A percentile compares a stretch with the other conserved stretches of the same genome.
phyloP scores from a whole-genome alignment of 164 flowering plant genomes.

The Berberis vulgaris region DNA sequence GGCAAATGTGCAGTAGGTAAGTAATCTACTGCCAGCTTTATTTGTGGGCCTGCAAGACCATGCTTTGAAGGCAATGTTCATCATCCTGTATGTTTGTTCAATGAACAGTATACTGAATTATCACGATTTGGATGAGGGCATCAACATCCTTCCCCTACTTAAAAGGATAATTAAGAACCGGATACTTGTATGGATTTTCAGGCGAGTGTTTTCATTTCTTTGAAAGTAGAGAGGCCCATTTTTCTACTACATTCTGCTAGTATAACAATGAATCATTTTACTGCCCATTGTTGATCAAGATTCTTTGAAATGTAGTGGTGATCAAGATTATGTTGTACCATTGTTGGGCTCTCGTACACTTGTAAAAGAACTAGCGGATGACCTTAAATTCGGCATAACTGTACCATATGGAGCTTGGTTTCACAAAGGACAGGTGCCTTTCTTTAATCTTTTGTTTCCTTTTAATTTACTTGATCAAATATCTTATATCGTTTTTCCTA shows the following conservation, averaged over 20 bases:
- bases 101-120: constrained; percentile 51
- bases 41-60: too few relatives aligned
- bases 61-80: too few relatives aligned
- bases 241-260: not conserved
- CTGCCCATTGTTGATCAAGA: too few relatives aligned
- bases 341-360: constrained; percentile 81
- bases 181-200: constrained; percentile 85
- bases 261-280: not conserved
- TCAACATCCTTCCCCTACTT: constrained; percentile 76
- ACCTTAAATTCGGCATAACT: constrained; percentile 51
- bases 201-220: constrained; percentile 28
- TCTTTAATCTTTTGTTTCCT: not conserved
- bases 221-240: not conserved
- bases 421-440: constrained; percentile 71
- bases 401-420: constrained; percentile 97
- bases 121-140: constrained; percentile 49
- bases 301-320: constrained; percentile 58
- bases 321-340: constrained; percentile 94
- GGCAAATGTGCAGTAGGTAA: constrained; percentile 92
- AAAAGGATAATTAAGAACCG: constrained; percentile 41
- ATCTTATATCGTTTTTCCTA: not conserved
- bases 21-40: constrained; percentile 7
- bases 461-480: not conserved
- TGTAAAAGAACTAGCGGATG: constrained; percentile 76
- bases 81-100: not conserved